Conservation (phyloP, 2,329 filamentous ascomycete genomes). For the Monosporascus cannonballus region DNA sequence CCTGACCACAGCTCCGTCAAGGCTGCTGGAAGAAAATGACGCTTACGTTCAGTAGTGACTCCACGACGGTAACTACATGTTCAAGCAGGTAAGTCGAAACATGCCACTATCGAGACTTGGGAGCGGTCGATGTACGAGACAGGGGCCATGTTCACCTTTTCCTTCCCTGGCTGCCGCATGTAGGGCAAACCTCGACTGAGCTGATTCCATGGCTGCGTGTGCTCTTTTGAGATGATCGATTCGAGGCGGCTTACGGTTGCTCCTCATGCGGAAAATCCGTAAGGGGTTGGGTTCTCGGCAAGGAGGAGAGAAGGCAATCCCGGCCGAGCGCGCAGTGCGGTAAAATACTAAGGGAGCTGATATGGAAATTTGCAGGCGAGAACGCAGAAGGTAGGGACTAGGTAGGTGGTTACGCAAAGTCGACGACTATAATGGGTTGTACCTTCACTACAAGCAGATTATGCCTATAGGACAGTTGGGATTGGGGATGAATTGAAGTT, state of each 20-base stretch:
- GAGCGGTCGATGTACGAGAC: background rate
- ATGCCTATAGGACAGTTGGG: too few species aligned
- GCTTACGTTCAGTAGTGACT: conserved; percentile 65
- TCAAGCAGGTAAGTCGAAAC: background rate
- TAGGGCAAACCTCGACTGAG: conserved; percentile 62
- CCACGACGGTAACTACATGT: conserved; percentile 57
- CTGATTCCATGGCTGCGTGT: background rate
- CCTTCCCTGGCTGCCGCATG: conserved; percentile 84
- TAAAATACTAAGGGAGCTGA: background rate
- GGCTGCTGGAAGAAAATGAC: background rate
- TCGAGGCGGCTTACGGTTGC: background rate
- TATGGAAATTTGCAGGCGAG: background rate
- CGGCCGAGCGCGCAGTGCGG: background rate
- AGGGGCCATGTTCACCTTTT: conserved; percentile 52
- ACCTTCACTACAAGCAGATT: too few species aligned
- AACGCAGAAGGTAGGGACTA: background rate
- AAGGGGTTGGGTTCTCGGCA: background rate
- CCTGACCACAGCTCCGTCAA: conserved; percentile 7
- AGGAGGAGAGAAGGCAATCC: background rate
- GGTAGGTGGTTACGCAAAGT: background rate
- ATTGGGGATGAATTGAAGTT: too few species aligned
- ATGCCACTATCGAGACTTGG: background rate
- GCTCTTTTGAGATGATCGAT: background rate
- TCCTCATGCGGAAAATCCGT: background rate
- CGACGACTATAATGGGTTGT: too few species aligned